These are phyloP conservation scores for Botryotinia convoluta DNA, from an alignment of 2,329 filamentous ascomycete genomes.

Conservation along the genomic window DNA sequence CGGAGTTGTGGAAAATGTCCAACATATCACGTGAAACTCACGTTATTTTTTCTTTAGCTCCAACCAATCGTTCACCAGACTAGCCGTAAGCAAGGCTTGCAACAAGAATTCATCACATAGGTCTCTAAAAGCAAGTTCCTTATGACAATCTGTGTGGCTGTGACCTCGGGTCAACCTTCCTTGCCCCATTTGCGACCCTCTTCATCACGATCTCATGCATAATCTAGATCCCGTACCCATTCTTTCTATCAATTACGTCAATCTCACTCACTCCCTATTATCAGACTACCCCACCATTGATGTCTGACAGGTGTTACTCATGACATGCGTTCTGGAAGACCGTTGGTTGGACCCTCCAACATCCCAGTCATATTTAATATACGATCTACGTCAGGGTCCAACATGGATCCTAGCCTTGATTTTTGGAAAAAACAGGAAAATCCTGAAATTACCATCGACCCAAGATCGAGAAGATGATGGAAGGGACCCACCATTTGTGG, in stretches of 20 bases:
- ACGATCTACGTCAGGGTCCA: constrained; percentile 14
- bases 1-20: not conserved
- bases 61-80: not conserved
- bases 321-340: not conserved
- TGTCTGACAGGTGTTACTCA: not conserved
- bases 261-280: not conserved
- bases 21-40: not conserved
- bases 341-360: not conserved
- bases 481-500: constrained; percentile 9
- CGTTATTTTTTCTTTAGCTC: not conserved
- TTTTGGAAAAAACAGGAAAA: constrained; percentile 8
- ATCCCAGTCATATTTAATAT: constrained; percentile 9
- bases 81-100: not conserved
- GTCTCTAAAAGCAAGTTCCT: not conserved
- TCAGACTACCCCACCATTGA: not conserved
- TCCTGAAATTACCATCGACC: not conserved
- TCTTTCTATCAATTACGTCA: constrained; percentile 9
- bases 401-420: constrained; percentile 13
- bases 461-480: constrained; percentile 7
- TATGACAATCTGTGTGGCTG: not conserved
- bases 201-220: constrained; percentile 15
- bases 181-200: not conserved
- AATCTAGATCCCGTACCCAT: constrained; percentile 1
- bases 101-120: not conserved
- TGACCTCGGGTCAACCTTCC: constrained; percentile 6